phyloP scores from a whole-genome alignment of 495 filamentous ascomycete genomes.

The Hypoxylon lienhwacheense region DNA sequence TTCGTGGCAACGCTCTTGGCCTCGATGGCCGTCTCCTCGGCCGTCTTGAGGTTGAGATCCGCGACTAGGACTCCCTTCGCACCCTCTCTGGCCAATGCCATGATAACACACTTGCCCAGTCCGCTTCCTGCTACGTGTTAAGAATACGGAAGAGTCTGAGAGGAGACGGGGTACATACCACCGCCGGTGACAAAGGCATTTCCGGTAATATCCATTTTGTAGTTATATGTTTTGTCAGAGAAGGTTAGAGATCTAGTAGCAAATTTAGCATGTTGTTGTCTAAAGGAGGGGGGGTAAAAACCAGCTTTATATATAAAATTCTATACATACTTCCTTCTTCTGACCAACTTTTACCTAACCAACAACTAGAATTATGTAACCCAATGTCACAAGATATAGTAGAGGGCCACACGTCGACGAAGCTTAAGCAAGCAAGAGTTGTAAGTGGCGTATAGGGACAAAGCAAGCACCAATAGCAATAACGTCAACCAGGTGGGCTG shows the following conservation, averaged over 20 bases:
- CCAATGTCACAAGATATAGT: too few relatives aligned
- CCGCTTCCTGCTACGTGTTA: conserved; percentile 29
- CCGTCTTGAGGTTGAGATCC: conserved; percentile 40
- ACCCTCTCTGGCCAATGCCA: conserved; percentile 43
- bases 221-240: neutral
- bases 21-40: conserved; percentile 31
- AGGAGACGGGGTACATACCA: neutral
- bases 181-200: conserved; percentile 21
- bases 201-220: conserved; percentile 18
- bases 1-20: conserved; percentile 33
- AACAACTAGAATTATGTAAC: too few relatives aligned
- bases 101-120: conserved; percentile 39
- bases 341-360: too few relatives aligned
- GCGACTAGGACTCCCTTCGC: conserved; percentile 42
- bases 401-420: too few relatives aligned
- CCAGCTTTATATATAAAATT: too few relatives aligned
- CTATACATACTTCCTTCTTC: too few relatives aligned
- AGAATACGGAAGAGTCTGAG: neutral
- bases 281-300: too few relatives aligned
- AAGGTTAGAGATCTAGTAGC: neutral
- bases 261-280: neutral
- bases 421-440: too few relatives aligned
- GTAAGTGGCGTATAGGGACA: too few relatives aligned
- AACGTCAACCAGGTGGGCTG: too few relatives aligned
- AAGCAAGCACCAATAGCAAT: too few relatives aligned